Conservation (phyloP, 2,329 filamentous ascomycete species). For the Aspergillus pseudonomiae region DNA sequence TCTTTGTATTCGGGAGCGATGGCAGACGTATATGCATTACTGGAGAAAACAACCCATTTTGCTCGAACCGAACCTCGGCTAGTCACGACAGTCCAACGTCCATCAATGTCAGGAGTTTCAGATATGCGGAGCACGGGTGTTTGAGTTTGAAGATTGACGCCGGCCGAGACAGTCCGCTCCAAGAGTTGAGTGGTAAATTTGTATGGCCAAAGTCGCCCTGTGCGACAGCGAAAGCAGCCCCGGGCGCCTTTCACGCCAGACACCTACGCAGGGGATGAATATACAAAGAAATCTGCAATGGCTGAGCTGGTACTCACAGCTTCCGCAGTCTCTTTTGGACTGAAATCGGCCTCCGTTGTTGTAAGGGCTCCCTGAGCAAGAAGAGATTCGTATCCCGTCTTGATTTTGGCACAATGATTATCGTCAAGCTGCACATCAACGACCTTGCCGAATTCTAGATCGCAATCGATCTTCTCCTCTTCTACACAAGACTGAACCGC, state of each 20-base stretch:
- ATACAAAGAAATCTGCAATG: not conserved
- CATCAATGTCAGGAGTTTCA: slow-evolving; percentile 19
- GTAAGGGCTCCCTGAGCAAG: slow-evolving; percentile 27
- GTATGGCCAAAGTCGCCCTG: slow-evolving; percentile 62
- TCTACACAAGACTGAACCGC: slow-evolving; percentile 44
- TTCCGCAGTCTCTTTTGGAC: slow-evolving; percentile 29
- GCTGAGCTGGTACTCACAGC: slow-evolving; percentile 15
- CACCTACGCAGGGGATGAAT: slow-evolving; percentile 21
- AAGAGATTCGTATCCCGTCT: slow-evolving; percentile 33
- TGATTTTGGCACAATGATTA: slow-evolving; percentile 33
- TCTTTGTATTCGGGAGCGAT: slow-evolving; percentile 70
- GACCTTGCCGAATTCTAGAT: slow-evolving; percentile 43
- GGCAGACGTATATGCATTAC: slow-evolving; percentile 81
- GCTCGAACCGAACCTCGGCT: slow-evolving; percentile 67
- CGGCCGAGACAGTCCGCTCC: slow-evolving; percentile 56
- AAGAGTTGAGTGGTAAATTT: slow-evolving; percentile 77
- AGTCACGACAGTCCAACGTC: slow-evolving; percentile 66
- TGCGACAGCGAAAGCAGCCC: slow-evolving; percentile 37
- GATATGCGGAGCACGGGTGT: slow-evolving; percentile 48
- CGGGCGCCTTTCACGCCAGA: slow-evolving; percentile 43
- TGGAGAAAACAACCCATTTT: slow-evolving; percentile 71
- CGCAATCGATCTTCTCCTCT: slow-evolving; percentile 47
- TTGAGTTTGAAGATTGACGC: slow-evolving; percentile 57
- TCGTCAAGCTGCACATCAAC: slow-evolving; percentile 43
- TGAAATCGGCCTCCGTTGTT: slow-evolving; percentile 31